Evolutionary conservation across 177 flowering plant genomes (phyloP).

Genomic region (Vitis hybrid): DNA sequence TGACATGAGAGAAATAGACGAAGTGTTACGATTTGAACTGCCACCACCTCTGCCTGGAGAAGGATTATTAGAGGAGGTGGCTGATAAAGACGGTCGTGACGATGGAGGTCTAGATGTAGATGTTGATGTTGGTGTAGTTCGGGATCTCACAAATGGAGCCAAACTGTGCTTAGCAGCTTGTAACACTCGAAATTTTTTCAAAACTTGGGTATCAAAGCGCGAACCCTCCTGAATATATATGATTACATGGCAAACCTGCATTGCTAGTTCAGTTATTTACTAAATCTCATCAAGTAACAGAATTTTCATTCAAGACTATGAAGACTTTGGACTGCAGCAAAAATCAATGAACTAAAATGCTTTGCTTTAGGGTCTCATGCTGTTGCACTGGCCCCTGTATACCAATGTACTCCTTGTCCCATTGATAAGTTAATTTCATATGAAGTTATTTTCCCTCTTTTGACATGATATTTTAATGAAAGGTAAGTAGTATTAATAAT

Average conservation of each 20-base stretch:
- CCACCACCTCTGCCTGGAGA: conserved; percentile 61
- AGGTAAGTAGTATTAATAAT: no score
- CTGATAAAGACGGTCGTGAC: conserved; percentile 26
- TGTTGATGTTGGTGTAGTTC: conserved; percentile 29
- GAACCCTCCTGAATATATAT: conserved; percentile 79
- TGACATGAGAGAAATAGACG: conserved; percentile 66
- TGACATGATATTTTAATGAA: no score
- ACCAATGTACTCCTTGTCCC: no score
- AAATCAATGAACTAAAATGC: background rate
- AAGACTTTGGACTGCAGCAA: background rate
- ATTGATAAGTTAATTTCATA: no score
- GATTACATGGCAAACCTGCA: conserved; percentile 93
- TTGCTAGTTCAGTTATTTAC: conserved; percentile 19
- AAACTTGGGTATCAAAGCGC: conserved; percentile 59
- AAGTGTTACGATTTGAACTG: conserved; percentile 46
- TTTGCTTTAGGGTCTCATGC: background rate
- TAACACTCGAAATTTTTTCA: conserved; percentile 68
- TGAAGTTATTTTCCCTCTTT: no score
- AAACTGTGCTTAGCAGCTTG: conserved; percentile 82
- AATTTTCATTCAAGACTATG: background rate
- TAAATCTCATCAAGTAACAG: background rate
- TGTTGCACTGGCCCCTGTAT: background rate
- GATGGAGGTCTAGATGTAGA: conserved; percentile 46
- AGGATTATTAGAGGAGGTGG: conserved; percentile 37
- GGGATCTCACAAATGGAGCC: conserved; percentile 61